Percentiles rank a stretch among this genome's conserved stretches.
phyloP scores from a whole-genome alignment of 495 filamentous ascomycete genomes.

The Podospora sp. region DNA sequence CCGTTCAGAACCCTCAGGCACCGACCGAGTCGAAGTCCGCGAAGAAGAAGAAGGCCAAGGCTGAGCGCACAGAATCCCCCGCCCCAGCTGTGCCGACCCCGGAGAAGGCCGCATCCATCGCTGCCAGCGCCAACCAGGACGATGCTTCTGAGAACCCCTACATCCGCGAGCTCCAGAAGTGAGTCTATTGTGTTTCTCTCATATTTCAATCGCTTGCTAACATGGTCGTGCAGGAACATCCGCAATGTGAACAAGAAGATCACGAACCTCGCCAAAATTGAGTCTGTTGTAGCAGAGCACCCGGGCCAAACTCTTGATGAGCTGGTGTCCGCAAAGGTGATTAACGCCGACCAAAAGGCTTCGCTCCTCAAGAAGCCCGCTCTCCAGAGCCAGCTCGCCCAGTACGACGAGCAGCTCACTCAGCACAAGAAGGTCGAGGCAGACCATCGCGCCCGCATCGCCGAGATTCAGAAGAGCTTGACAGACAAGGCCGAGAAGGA shows the following conservation, averaged over 20 bases:
- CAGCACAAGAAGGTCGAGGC: constrained; percentile 81
- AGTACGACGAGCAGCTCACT: constrained; percentile 81
- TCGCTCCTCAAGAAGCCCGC: constrained; percentile 88
- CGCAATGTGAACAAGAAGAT: constrained; percentile 88
- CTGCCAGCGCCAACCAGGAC: constrained; percentile 46
- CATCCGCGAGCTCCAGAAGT: constrained; percentile 87
- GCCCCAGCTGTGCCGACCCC: constrained; percentile 45
- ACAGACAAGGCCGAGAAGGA: constrained; percentile 73
- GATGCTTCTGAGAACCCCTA: constrained; percentile 68
- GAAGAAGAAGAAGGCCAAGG: constrained; percentile 72
- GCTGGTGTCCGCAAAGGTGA: constrained; percentile 77
- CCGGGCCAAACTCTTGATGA: constrained; percentile 76
- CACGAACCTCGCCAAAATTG: constrained; percentile 75
- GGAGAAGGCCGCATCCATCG: constrained; percentile 41
- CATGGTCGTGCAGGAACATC: constrained; percentile 61
- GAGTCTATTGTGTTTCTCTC: constrained; percentile 27
- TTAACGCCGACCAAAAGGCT: constrained; percentile 91
- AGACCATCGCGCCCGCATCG: constrained; percentile 70
- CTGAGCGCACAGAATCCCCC: constrained; percentile 51
- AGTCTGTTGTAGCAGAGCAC: constrained; percentile 76
- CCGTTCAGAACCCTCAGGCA: constrained; percentile 54
- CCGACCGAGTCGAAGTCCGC: constrained; percentile 62
- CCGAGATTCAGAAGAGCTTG: constrained; percentile 68
- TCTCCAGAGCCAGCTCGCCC: constrained; percentile 70
- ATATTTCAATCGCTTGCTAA: constrained; percentile 12